These are phyloP conservation scores for Senecio squalidus DNA, from an alignment of 140 eudicot genomes.

Conservation along the genomic window DNA sequence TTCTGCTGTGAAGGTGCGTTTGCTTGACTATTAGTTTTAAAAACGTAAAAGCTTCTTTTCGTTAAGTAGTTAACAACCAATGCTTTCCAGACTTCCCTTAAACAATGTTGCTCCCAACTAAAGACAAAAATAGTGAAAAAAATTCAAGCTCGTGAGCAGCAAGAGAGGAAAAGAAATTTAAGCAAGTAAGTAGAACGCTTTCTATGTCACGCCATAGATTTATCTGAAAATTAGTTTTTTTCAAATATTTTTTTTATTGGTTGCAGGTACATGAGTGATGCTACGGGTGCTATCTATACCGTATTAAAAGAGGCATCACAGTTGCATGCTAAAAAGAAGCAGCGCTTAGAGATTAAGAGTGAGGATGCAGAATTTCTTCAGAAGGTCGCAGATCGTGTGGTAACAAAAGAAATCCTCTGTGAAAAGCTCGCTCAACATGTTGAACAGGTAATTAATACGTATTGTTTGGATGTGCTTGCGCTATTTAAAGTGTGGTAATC, in stretches of 20 bases:
- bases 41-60: not conserved
- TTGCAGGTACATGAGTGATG: constrained; percentile 75
- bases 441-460: constrained; percentile 57
- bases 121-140: constrained; percentile 87
- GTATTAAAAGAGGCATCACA: constrained; percentile 61
- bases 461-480: not conserved
- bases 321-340: constrained; percentile 58
- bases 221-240: not conserved
- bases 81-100: constrained; percentile 59
- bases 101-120: constrained; percentile 85
- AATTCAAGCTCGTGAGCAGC: constrained; percentile 99
- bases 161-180: constrained; percentile 89
- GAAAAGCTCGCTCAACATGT: constrained; percentile 94
- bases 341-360: constrained; percentile 34
- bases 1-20: constrained; percentile 81
- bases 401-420: constrained; percentile 57
- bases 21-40: not conserved
- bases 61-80: constrained; percentile 11
- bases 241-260: not conserved
- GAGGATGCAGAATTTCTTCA: constrained; percentile 72
- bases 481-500: not conserved
- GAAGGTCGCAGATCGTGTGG: constrained; percentile 43
- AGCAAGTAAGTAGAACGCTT: constrained; percentile 46
- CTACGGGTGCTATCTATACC: constrained; percentile 69
- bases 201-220: not conserved